phyloP scores from a whole-genome alignment of 2,329 filamentous ascomycete genomes.

The Fusarium sp. region DNA sequence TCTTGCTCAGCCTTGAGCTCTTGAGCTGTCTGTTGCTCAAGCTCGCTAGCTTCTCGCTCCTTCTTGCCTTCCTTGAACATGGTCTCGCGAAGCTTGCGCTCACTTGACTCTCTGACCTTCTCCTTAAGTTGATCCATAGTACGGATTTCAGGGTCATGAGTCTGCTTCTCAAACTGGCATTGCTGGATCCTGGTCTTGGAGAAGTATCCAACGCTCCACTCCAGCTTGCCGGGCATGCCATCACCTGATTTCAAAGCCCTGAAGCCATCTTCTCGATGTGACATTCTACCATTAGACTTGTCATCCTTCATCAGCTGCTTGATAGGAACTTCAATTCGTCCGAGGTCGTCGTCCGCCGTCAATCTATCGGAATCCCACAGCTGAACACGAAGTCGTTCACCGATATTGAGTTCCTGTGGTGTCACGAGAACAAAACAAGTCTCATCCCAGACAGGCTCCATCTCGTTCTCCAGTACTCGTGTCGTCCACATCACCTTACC shows the following conservation, averaged over 20 bases:
- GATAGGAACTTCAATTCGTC: slow-evolving; percentile 76
- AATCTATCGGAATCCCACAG: slow-evolving; percentile 81
- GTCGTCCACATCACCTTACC: slow-evolving; percentile 72
- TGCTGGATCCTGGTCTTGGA: slow-evolving; percentile 73
- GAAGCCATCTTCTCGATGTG: slow-evolving; percentile 73
- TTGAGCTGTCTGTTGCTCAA: slow-evolving; percentile 75
- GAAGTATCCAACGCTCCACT: slow-evolving; percentile 79
- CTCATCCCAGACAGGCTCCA: slow-evolving; percentile 78
- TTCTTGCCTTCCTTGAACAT: slow-evolving; percentile 57
- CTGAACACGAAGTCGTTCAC: slow-evolving; percentile 75
- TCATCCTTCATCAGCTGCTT: slow-evolving; percentile 71
- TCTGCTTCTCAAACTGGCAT: slow-evolving; percentile 71
- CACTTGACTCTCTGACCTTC: slow-evolving; percentile 64
- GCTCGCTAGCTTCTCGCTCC: slow-evolving; percentile 68
- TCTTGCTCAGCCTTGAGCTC: slow-evolving; percentile 72
- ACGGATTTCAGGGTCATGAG: slow-evolving; percentile 67
- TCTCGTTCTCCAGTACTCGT: slow-evolving; percentile 72
- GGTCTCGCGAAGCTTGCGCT: slow-evolving; percentile 74
- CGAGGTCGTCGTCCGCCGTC: slow-evolving; percentile 79
- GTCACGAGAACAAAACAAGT: slow-evolving; percentile 76
- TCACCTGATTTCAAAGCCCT: slow-evolving; percentile 73
- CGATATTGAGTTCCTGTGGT: slow-evolving; percentile 77
- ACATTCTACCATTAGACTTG: slow-evolving; percentile 71
- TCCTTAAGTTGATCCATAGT: slow-evolving; percentile 69
- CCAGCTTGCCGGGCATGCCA: slow-evolving; percentile 74